Base-by-base conservation (phyloP, 768 basidiomycete genomes). In the Naganishia kalamii region DNA sequence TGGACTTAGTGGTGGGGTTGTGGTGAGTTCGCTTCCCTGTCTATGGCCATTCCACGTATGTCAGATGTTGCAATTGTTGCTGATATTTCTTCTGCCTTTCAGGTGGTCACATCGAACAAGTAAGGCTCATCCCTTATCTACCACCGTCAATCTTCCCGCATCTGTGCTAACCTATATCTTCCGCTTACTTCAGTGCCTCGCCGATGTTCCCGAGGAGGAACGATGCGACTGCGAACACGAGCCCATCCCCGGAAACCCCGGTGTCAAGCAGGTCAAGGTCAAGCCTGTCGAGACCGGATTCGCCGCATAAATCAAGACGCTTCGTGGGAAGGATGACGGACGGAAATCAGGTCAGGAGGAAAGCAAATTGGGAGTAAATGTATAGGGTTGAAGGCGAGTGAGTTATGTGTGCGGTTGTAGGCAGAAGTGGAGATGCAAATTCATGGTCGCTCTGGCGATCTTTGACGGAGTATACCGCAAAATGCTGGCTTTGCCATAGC, bases 1-100 rank as follows among this genome's bases (percentile, higher is more conserved):
- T n/a, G n/a, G n/a, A n/a, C n/a, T n/a, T n/a, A n/a, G n/a, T 77
- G 75, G 75, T 77, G 75, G 75, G 75, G 75, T 62, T 77, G 75
- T 46, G 75, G 75, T 77, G 60, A 70, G 75, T 72, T 0, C 11
- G 19, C 19, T 17, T 23, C 17, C 13, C 41, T 25, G 23, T 23
- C 44, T 27, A 5, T 3, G 40, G 11, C 7, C 30, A 30, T 32
- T 6, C 15, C 25, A 57, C 17, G 8, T 8, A 8, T 17, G 37
- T 40, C 8, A 17, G 17, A 40, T 8, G 37, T 17, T 40, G 37
- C 8, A 8, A 40, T 40, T 40, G 7, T 40, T 7, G 7, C 17
- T 40, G 37, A 17, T 7, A 40, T 11, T n/a, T 44, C 6, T 44
- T 6, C 43, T 44, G 10, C 13, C 6, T 11, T 44, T 5, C 52